Evolutionary conservation across 2,329 filamentous ascomycete species (phyloP), one percentile per base, ranked within the genome.

Genomic region (Rhynchosporium agropyri): DNA sequence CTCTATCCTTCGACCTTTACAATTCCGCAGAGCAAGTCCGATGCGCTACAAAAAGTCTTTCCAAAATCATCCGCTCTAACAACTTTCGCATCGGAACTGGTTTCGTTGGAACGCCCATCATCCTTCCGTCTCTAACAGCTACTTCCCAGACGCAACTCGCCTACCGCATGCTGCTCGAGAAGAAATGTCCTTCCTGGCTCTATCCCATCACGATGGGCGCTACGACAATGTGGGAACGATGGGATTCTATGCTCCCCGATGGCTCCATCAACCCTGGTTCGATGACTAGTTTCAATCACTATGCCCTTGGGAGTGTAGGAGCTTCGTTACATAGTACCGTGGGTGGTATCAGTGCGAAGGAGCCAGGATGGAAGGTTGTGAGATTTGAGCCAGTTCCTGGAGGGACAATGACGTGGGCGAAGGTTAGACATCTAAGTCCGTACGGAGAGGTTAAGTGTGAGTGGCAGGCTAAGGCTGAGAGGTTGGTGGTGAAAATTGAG

Each of bases 151-250:
- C 58, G 3, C 68, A 68, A 26, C 38, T 72, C 1, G 72, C 71
- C 28, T 78, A 78, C 60, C 72, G 74, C 8, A 78, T 79, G 75
- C 67, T 79, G 2, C 65, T 76, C 1, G 72, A 76, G 55, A 74
- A 72, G 4, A 61, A 69, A 12, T 75, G 74, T 42, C 76, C 76
- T 0, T 74, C 58, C 12, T 72, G 70, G 69, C 40, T 72, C 4
- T 72, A 71, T 49, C 65, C 70, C 3, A 65, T 72, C 20, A 69
- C 67, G 2, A 72, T 72, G 69, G 70, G 70, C 13, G 69, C 68
- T 5, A 72, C 70, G 2, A 72, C 69, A 2, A 43, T 54, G 43
- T 56, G 63, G 70, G 70, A 72, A 48, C 43, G 70, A 10, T 72
- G 70, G 69, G 70, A 72, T 50, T 70, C 68, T 15, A 69, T 72